Conservation (phyloP, 2,329 filamentous ascomycete genomes). For the Fusarium equiseti region DNA sequence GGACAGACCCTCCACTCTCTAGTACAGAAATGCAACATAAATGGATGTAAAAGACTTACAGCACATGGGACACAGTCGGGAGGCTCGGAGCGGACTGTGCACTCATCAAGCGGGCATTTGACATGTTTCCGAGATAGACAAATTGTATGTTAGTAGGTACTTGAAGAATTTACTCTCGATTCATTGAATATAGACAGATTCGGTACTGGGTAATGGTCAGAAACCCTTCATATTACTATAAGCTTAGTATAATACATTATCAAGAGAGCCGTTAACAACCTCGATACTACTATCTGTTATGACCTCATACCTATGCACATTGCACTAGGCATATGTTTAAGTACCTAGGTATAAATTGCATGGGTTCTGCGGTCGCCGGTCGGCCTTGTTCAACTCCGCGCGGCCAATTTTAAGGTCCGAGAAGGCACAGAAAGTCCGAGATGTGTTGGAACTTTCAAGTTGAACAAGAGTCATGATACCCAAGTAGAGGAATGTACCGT, state of each 20-base stretch:
- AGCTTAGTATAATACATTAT: background rate
- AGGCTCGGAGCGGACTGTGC: slow-evolving; percentile 1
- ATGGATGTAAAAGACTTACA: background rate
- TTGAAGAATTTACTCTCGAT: background rate
- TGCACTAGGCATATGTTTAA: background rate
- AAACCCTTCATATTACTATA: background rate
- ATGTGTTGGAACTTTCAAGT: background rate
- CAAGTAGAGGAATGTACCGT: background rate
- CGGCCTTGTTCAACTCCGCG: slow-evolving; percentile 6
- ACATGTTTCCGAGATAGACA: background rate
- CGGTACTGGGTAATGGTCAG: background rate
- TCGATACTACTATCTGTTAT: background rate
- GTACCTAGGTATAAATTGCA: slow-evolving; percentile 1
- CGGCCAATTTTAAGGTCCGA: slow-evolving; percentile 7
- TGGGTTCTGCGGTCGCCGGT: slow-evolving; percentile 8
- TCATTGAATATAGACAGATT: background rate
- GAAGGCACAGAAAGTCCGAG: background rate
- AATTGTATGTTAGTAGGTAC: background rate
- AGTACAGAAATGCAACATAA: background rate
- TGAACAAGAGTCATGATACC: background rate
- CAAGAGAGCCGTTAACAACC: background rate
- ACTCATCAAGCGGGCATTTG: background rate
- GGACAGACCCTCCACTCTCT: background rate
- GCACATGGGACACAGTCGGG: slow-evolving; percentile 20
- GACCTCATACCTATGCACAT: slow-evolving; percentile 24